Evolutionary conservation across 2,329 filamentous ascomycete species (phyloP).

Genomic region (Blastomyces silverae): DNA sequence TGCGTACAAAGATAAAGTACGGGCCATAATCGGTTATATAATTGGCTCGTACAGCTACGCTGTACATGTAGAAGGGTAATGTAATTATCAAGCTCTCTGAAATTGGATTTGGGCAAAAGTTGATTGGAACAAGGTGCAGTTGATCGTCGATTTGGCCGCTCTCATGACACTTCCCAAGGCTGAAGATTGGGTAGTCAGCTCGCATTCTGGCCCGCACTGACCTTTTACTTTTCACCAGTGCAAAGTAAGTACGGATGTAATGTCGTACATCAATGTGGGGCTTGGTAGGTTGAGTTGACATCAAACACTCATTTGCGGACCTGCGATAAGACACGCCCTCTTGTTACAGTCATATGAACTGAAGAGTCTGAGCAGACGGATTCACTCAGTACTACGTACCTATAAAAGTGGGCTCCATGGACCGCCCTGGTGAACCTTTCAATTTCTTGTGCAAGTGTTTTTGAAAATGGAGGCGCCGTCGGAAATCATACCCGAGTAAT

Average conservation of each 20-base stretch:
- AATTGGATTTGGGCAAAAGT: not conserved
- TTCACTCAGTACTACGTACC: not conserved
- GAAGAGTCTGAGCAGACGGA: not conserved
- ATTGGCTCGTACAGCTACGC: no score
- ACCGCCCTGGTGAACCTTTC: not conserved
- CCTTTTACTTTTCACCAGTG: not conserved
- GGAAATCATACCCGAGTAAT: not conserved
- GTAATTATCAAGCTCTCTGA: not conserved
- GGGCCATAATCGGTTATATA: not conserved
- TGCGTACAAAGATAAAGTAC: not conserved
- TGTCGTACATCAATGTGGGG: not conserved
- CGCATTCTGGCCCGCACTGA: not conserved
- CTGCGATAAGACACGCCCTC: not conserved
- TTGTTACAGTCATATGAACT: not conserved
- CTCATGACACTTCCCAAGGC: not conserved
- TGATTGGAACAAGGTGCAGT: not conserved
- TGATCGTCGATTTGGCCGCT: not conserved
- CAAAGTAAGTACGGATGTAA: not conserved
- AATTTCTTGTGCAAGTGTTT: not conserved
- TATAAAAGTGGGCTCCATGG: not conserved
- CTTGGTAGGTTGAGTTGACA: not conserved
- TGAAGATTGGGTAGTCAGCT: not conserved
- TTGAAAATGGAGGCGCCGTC: not conserved
- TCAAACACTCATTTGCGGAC: not conserved
- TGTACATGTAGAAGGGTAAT: no score